These are phyloP conservation scores for Yarrowia bubula DNA, from an alignment of 805 yeast species.

Conservation along the genomic window DNA sequence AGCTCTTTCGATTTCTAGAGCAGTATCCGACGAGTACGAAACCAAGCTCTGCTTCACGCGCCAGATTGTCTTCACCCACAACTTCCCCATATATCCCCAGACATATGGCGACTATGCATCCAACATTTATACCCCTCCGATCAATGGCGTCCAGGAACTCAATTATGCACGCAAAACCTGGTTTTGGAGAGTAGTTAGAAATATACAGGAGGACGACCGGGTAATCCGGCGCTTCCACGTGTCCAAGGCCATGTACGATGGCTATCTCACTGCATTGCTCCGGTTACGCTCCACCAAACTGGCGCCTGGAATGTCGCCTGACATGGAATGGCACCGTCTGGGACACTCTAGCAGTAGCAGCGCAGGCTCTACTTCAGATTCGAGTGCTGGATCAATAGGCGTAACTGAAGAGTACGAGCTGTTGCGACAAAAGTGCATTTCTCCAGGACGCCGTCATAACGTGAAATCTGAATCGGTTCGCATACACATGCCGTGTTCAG, in stretches of 20 bases:
- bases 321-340: not conserved
- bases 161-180: conserved; percentile 14
- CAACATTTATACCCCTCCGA: not conserved
- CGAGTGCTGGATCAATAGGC: not conserved
- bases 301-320: not conserved
- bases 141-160: conserved; percentile 6
- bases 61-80: conserved; percentile 15
- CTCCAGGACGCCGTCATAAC: conserved; percentile 5
- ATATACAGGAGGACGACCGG: not conserved
- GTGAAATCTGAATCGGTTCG: not conserved
- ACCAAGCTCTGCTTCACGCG: conserved; percentile 1
- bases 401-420: not conserved
- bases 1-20: not conserved
- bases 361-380: not conserved
- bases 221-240: conserved; percentile 11
- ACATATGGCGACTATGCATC: conserved; percentile 10
- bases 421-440: not conserved
- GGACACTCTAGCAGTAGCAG: conserved; percentile 1
- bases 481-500: conserved; percentile 11
- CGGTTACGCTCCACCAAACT: not conserved
- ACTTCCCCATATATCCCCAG: conserved; percentile 14
- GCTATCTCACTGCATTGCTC: not conserved
- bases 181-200: conserved; percentile 2
- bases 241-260: conserved; percentile 15
- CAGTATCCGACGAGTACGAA: conserved; percentile 17